Evolutionary conservation across 768 basidiomycete genomes (phyloP), one percentile per base, ranked within the genome.

Genomic region (Russula foetens): DNA sequence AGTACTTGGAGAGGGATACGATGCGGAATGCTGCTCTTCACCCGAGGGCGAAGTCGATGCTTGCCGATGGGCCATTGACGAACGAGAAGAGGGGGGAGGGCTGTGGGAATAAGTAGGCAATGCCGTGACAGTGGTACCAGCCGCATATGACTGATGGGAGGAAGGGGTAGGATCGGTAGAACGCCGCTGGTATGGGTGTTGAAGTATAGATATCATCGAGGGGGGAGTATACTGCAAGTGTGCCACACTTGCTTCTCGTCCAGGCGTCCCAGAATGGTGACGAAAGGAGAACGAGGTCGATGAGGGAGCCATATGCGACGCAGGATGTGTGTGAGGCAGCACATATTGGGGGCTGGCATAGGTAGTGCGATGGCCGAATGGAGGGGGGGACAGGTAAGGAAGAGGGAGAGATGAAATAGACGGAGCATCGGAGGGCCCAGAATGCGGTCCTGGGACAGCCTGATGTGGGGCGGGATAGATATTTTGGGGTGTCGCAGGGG

Each of bases 181-280:
- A 51, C 71, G 75, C 2, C 67, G 63, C 47, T 71, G 74, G 64
- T 73, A 79, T n/a, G 65, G 53, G 60, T 67, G 60, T 41, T 65
- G 69, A 54, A 77, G 68, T 69, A 80, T 73, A 49, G 77, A 70
- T 55, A 69, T 69, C 71, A 59, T 73, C 2, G 69, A 62, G 19
- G 66, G 58, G 45, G 68, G 50, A 17, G 63, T 50, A 51, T 67
- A 67, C 19, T 63, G 57, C 56, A 69, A 64, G 60, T 63, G 63
- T 2, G 35, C 58, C 23, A 55, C 23, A 31, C 49, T 51, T 50
- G 46, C 19, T 44, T 60, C 62, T 31, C 24, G 53, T n/a, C 46
- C 38, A 50, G 51, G 46, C 2, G 49, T 14, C 12, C 64, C 62
- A n/a, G 41, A 38, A 29, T 61, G 49, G 33, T 19, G 56, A 26